phyloP scores from a whole-genome alignment of 495 filamentous ascomycete genomes.

The Massariosphaeria phaeospora region DNA sequence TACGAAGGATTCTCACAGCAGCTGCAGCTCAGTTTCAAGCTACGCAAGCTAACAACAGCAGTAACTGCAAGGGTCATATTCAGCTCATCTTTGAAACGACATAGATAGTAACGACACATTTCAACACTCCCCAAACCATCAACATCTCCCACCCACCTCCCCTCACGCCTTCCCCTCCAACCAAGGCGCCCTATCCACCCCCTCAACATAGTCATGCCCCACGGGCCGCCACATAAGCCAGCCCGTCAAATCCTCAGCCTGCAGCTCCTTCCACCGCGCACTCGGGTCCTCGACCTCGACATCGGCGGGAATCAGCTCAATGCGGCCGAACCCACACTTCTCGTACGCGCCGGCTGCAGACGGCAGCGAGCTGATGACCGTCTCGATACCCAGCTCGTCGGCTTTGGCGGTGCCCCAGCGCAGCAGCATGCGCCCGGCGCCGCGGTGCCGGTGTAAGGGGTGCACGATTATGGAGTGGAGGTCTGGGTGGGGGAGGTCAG shows the following conservation, averaged over 20 bases:
- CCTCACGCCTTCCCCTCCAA: too few species aligned
- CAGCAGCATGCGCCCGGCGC: conserved; percentile 40
- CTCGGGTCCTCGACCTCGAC: conserved; percentile 14
- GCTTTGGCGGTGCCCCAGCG: conserved; percentile 40
- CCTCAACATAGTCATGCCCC: conserved; percentile 16
- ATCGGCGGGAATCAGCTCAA: conserved; percentile 17
- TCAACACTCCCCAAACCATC: too few species aligned
- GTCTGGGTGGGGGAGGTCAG: conserved; percentile 4
- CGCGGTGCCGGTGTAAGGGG: conserved; percentile 23
- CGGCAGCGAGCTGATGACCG: conserved; percentile 37
- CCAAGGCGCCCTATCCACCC: conserved; percentile 23
- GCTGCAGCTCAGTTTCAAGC: too few species aligned
- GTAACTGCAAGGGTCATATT: too few species aligned
- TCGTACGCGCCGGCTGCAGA: conserved; percentile 38
- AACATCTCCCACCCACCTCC: too few species aligned
- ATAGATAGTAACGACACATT: too few species aligned
- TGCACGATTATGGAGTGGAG: conserved; percentile 13
- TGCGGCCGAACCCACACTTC: conserved; percentile 34
- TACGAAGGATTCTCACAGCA: too few species aligned
- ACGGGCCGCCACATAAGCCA: conserved; percentile 25
- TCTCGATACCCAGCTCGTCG: conserved; percentile 39
- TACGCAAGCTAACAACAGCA: too few species aligned
- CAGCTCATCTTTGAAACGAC: too few species aligned
- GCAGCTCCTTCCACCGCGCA: conserved; percentile 21
- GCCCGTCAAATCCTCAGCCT: conserved; percentile 16